Evolutionary conservation across 805 yeast species (phyloP), one percentile per base, ranked within the genome.

Genomic region (Wickerhamiella nectarea): DNA sequence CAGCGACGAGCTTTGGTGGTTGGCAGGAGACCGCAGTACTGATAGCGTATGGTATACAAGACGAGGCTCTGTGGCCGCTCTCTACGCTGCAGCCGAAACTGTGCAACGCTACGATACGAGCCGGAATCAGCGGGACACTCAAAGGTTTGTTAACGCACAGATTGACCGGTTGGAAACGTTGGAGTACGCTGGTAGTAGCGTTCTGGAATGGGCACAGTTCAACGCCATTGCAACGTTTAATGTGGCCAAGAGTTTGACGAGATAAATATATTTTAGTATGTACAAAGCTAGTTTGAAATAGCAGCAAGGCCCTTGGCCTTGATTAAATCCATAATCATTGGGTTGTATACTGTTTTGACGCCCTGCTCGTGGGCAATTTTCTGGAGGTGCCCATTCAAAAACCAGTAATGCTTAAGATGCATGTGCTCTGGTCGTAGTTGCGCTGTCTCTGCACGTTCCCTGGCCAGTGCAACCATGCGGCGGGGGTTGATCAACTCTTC

Each of bases 1-100:
- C 45, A 70, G 85, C 10, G 97, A 89, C 62, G 97, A 91, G 57
- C 69, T 89, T 47, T 73, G 83, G 36, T 85, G 63, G 60, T 76
- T 74, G 52, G 76, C 94, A 0, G 91, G 87, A 9, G 96, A 87
- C 57, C 56, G 61, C 43, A 72, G 91, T 17, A 76, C 64, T 15
- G 95, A 85, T 59, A 78, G 81, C 58, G 80, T 84, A 3, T 89
- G 98, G 98, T 89, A 89, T 60, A 67, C 93, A n/a, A 82, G 86
- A 56, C 68, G 98, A 50, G 64, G 80, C 12, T 71, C 81, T 7
- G 57, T 89, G 12, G 71, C 82, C 19, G 68, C 80, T 1, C 71
- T 80, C 2, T 84, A 82, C 59, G 80, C 81, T 2, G 73, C 79
- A 31, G 48, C 58, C 33, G 96, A 89, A 59, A 63, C 84, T 48